Percentiles rank a stretch among this genome's conserved stretches.
Conservation (phyloP, 495 filamentous ascomycete species). For the Penicillium crystallinum region DNA sequence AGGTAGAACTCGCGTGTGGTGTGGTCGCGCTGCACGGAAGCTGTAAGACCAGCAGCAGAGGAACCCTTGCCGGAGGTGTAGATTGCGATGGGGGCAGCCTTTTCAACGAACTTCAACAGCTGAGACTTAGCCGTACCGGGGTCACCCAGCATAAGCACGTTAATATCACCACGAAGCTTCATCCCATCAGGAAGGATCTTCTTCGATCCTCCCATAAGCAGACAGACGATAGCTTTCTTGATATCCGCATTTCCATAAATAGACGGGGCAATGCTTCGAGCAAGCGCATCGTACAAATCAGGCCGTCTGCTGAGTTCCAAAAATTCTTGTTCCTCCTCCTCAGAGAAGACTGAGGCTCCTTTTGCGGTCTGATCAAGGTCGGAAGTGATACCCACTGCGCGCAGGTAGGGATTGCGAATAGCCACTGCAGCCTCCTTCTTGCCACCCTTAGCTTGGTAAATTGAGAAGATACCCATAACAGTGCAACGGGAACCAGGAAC, state of each 20-base stretch:
- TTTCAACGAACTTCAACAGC: constrained; percentile 94
- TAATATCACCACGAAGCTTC: constrained; percentile 97
- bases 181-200: constrained; percentile 98
- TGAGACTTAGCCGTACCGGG: constrained; percentile 99
- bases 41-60: constrained; percentile 95
- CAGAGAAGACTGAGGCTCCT: constrained; percentile 78
- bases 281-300: constrained; percentile 86
- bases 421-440: constrained; percentile 86
- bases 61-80: constrained; percentile 99
- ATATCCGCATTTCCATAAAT: constrained; percentile 97
- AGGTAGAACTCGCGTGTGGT: constrained; percentile 95
- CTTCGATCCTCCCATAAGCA: constrained; percentile 93
- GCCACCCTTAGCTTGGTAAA: constrained; percentile 85
- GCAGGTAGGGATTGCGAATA: constrained; percentile 93
- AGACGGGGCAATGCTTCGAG: constrained; percentile 90
- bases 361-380: constrained; percentile 88
- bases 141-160: constrained; percentile 94
- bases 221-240: constrained; percentile 96
- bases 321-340: constrained; percentile 97
- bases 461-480: constrained; percentile 95
- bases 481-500: constrained; percentile 94
- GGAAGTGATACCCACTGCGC: constrained; percentile 85
- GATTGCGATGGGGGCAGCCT: constrained; percentile 93
- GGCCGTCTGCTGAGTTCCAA: constrained; percentile 85
- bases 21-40: constrained; percentile 90